phyloP scores from a whole-genome alignment of 306 rosid genomes.

The Leucaena leucocephala region DNA sequence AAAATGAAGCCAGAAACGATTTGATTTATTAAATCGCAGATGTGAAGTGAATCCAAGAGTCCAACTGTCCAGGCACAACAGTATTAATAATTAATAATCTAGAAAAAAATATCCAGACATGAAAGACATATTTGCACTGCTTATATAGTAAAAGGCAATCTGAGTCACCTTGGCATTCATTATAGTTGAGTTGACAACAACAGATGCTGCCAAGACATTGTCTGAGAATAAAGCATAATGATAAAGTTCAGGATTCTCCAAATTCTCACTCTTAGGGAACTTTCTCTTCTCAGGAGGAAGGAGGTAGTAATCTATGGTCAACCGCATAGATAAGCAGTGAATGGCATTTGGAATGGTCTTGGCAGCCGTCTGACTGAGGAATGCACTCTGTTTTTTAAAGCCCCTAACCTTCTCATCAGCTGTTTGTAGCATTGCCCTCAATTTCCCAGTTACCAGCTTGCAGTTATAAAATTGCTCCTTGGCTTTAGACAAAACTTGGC shows the following conservation, averaged over 20 bases:
- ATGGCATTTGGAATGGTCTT: conserved; percentile 91
- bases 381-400: conserved; percentile 89
- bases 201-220: conserved; percentile 96
- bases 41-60: not conserved
- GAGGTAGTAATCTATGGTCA: conserved; percentile 87
- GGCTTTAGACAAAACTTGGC: conserved; percentile 74
- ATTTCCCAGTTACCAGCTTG: conserved; percentile 75
- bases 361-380: conserved; percentile 93
- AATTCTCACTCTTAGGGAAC: conserved; percentile 81
- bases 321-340: conserved; percentile 90
- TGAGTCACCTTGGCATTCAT: conserved; percentile 76
- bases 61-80: conserved; percentile 15
- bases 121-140: conserved; percentile 10
- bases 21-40: conserved; percentile 20
- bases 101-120: conserved; percentile 9
- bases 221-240: conserved; percentile 96
- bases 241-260: conserved; percentile 76
- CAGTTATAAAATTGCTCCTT: conserved; percentile 84
- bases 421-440: conserved; percentile 93
- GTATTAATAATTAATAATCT: not conserved
- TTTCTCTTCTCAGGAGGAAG: conserved; percentile 77
- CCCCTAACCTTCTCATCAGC: conserved; percentile 88
- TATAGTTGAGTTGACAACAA: conserved; percentile 87
- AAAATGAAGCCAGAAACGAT: conserved; percentile 31
- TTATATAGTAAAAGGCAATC: conserved; percentile 21